Conservation (phyloP, 2,329 filamentous ascomycete genomes). For the Pestalotiopsis sp. region DNA sequence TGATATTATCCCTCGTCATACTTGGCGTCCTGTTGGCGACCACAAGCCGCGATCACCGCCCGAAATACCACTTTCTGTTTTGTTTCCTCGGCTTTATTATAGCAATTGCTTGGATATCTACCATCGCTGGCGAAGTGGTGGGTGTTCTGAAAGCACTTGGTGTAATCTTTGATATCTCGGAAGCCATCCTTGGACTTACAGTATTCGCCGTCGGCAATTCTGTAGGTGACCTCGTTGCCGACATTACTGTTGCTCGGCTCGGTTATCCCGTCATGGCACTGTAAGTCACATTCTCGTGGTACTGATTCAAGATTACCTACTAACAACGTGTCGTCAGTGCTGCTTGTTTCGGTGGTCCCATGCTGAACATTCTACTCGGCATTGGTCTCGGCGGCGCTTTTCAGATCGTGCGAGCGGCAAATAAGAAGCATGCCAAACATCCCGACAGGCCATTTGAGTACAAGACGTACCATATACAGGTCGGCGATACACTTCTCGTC, state of each 20-base stretch:
- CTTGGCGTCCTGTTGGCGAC: constrained; percentile 69
- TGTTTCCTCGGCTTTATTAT: constrained; percentile 92
- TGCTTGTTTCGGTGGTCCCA: constrained; percentile 96
- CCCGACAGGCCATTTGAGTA: constrained; percentile 67
- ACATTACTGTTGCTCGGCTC: constrained; percentile 90
- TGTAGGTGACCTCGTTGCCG: constrained; percentile 88
- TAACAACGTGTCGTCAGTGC: constrained; percentile 50
- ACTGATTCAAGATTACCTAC: constrained; percentile 12
- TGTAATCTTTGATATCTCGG: constrained; percentile 88
- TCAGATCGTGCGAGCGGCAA: constrained; percentile 76
- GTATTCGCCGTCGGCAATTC: constrained; percentile 97
- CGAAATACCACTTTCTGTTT: constrained; percentile 75
- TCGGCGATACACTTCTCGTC: constrained; percentile 83
- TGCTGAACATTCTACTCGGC: constrained; percentile 95
- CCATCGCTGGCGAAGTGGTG: constrained; percentile 93
- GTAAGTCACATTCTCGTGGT: constrained; percentile 41
- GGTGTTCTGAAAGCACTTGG: constrained; percentile 92
- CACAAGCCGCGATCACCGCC: constrained; percentile 68
- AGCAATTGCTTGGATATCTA: constrained; percentile 93
- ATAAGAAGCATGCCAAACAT: constrained; percentile 67
- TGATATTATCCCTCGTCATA: constrained; percentile 69
- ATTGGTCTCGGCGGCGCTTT: constrained; percentile 91
- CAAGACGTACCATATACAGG: constrained; percentile 79
- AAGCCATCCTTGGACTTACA: constrained; percentile 91
- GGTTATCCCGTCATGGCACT: constrained; percentile 96